A percentile compares a stretch with the other conserved stretches of the same genome.
These are phyloP conservation scores for Astraeus odoratus DNA, from an alignment of 768 basidiomycete species.

Conservation along the genomic window DNA sequence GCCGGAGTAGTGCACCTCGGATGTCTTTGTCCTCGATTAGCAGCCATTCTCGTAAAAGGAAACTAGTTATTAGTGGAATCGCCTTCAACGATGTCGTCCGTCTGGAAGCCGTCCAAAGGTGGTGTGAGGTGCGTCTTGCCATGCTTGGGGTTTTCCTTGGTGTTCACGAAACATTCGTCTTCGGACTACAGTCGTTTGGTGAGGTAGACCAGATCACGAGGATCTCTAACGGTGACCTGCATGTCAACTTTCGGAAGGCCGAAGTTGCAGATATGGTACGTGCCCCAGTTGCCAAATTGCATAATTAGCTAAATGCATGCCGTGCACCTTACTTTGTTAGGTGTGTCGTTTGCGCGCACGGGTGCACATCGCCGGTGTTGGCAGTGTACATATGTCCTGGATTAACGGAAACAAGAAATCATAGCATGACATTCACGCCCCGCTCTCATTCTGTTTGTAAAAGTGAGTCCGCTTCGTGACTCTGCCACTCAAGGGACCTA, in stretches of 20 bases:
- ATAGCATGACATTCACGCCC: slow-evolving; percentile 6
- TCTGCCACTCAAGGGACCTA: not conserved
- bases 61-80: slow-evolving; percentile 66
- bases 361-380: slow-evolving; percentile 67
- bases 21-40: slow-evolving; percentile 30
- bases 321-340: slow-evolving; percentile 33
- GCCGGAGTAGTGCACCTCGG: slow-evolving; percentile 17
- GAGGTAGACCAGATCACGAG: slow-evolving; percentile 66
- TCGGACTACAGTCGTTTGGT: slow-evolving; percentile 53
- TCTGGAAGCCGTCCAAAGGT: slow-evolving; percentile 60
- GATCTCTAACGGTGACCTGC: slow-evolving; percentile 73
- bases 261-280: slow-evolving; percentile 78
- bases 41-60: slow-evolving; percentile 44
- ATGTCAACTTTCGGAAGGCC: slow-evolving; percentile 64
- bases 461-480: slow-evolving; percentile 10
- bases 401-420: slow-evolving; percentile 44
- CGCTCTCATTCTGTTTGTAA: slow-evolving; percentile 16
- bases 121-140: slow-evolving; percentile 59
- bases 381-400: slow-evolving; percentile 77
- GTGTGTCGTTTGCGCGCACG: slow-evolving; percentile 74
- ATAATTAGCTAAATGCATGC: too few species aligned
- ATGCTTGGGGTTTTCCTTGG: not conserved
- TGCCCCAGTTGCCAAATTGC: slow-evolving; percentile 15
- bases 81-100: slow-evolving; percentile 51
- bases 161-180: slow-evolving; percentile 7